Evolutionary conservation across 2,329 filamentous ascomycete species (phyloP), one percentile per base, ranked within the genome.

Genomic region (Immersiporthe knoxdaviesiana): DNA sequence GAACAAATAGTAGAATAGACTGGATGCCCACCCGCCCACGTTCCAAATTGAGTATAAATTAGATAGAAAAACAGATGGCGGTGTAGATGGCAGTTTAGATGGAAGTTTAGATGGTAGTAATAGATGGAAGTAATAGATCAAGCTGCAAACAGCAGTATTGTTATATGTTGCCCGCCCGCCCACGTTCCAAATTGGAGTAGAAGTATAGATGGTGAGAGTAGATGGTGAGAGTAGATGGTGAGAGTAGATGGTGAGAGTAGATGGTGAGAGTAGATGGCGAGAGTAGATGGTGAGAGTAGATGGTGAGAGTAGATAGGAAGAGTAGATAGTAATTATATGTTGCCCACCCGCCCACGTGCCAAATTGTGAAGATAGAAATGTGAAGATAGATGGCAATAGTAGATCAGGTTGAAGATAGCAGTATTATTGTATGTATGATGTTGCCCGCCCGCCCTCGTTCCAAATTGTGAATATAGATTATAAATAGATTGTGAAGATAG

Each of bases 371-470:
- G 0, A 2, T 41, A 44, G 21, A n/a, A 7, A 35, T 58, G 16
- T 32, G 54, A 35, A 16, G 3, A 3, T 27, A 27, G 4, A 54
- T 54, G n/a, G 47, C 8, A 7, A 56, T 4, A 18, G 16, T 27
- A 30, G 7, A 7, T 8, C 18, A 30, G 24, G 37, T 58, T 59
- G 56, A 16, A 37, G 30, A 27, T 14, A 4, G 30, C n/a, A n/a
- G n/a, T n/a, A n/a, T n/a, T n/a, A n/a, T n/a, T 16, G 12, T n/a
- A 10, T 12, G 21, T n/a, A 24, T 27, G 2, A 27, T 24, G 3
- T 52, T 56, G 27, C 52, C 52, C 52, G 27, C 52, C 52, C 52
- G 24, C 52, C 52, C 52, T 18, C 52, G 52, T 56, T 56, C 52
- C 52, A 30, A 18, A 30, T 37, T 44, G 0, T 59, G 56, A 37